A percentile compares a stretch with the other conserved stretches of the same genome.
Conservation (phyloP, 345 rosid genomes). For the Turnera subulata region DNA sequence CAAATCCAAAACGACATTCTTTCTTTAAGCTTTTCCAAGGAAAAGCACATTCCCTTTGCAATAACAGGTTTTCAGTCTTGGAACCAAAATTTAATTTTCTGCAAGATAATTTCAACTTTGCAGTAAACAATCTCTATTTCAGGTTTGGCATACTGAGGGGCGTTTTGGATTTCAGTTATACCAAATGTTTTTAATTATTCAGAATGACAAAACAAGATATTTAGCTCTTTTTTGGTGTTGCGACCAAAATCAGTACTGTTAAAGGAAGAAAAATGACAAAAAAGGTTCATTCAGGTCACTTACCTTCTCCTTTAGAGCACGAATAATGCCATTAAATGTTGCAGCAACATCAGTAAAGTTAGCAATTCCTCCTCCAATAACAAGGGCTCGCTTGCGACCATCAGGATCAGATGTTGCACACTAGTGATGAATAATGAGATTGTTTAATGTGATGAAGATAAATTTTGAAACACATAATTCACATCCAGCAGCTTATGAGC, state of each 20-base stretch:
- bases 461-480: background rate
- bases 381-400: slow-evolving; percentile 82
- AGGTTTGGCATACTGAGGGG: too few relatives aligned
- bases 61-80: too few relatives aligned
- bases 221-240: too few relatives aligned
- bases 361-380: slow-evolving; percentile 95
- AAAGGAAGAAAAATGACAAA: background rate
- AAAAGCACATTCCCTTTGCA: too few relatives aligned
- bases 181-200: background rate
- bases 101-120: too few relatives aligned
- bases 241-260: background rate
- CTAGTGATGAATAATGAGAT: slow-evolving; percentile 28
- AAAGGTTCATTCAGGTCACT: background rate
- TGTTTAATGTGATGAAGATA: slow-evolving; percentile 4
- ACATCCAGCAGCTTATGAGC: too few relatives aligned
- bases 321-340: slow-evolving; percentile 90
- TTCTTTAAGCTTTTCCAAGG: too few relatives aligned
- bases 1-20: background rate
- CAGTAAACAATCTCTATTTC: too few relatives aligned
- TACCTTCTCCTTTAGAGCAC: slow-evolving; percentile 66
- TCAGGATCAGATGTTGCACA: slow-evolving; percentile 91
- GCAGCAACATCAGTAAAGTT: slow-evolving; percentile 97
- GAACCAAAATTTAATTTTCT: too few relatives aligned
- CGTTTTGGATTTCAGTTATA: background rate
- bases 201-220: too few relatives aligned